phyloP scores from a whole-genome alignment of 1,139 yeast genomes.

The Pichia sp. region DNA sequence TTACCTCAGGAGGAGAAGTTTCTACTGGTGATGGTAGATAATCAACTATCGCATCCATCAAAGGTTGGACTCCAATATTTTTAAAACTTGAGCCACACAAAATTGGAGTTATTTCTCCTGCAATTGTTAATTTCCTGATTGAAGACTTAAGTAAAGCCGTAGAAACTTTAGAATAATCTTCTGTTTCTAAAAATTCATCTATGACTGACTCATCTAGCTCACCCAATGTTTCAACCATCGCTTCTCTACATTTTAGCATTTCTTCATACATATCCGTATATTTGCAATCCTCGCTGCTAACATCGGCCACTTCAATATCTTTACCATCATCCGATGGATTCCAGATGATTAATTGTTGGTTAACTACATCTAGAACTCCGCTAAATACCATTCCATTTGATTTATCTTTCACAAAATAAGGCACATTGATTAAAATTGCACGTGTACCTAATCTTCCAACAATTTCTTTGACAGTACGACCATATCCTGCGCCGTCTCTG shows the following conservation, averaged over 20 bases:
- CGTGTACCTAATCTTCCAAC: constrained; percentile 70
- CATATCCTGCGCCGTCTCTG: constrained; percentile 89
- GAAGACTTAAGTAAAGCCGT: constrained; percentile 43
- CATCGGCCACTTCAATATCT: constrained; percentile 41
- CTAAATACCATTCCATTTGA: constrained; percentile 36
- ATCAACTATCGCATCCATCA: constrained; percentile 71
- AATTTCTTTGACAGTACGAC: constrained; percentile 81
- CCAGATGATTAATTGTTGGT: constrained; percentile 63
- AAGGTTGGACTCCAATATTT: constrained; percentile 92
- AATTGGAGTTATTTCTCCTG: constrained; percentile 60
- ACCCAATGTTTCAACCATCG: constrained; percentile 75
- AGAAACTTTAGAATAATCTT: constrained; percentile 62
- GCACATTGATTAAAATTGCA: constrained; percentile 71
- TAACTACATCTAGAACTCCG: constrained; percentile 81
- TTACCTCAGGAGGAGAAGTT: constrained; percentile 47
- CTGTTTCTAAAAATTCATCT: constrained; percentile 65
- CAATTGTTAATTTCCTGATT: constrained; percentile 54
- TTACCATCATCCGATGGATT: constrained; percentile 43
- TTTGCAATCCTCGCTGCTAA: constrained; percentile 25
- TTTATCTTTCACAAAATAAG: constrained; percentile 45
- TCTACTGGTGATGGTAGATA: constrained; percentile 82
- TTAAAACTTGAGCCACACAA: constrained; percentile 89
- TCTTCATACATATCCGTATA: constrained; percentile 37
- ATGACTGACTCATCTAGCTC: constrained; percentile 73
- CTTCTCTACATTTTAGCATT: constrained; percentile 53